Conservation (phyloP, 352 stramenopile species). For the Phytopythium oedochilum region DNA sequence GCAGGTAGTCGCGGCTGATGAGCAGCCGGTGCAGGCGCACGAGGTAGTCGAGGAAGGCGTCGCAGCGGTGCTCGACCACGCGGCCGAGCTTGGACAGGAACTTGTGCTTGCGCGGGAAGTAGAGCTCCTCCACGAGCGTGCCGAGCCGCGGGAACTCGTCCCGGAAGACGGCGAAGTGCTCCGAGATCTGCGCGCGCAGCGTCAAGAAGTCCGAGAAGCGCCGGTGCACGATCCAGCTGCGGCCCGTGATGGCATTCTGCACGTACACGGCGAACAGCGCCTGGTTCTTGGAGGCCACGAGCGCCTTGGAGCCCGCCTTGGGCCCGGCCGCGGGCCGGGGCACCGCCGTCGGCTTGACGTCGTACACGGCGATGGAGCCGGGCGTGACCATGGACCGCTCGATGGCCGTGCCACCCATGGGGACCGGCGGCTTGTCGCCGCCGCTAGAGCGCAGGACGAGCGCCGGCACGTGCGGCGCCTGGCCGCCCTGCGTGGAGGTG, state of each 20-base stretch:
- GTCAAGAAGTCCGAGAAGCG: conserved; percentile 61
- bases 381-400: conserved; percentile 61
- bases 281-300: conserved; percentile 13
- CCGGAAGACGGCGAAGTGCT: conserved; percentile 51
- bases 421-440: conserved; percentile 30
- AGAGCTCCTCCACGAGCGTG: conserved; percentile 39
- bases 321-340: conserved; percentile 16
- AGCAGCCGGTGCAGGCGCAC: conserved; percentile 56
- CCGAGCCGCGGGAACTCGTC: conserved; percentile 48
- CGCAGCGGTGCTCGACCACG: conserved; percentile 53
- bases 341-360: conserved; percentile 40
- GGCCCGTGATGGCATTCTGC: conserved; percentile 67
- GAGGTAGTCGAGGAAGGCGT: conserved; percentile 64
- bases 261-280: conserved; percentile 61
- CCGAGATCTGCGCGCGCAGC: conserved; percentile 40
- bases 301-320: conserved; percentile 13
- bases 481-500: neutral
- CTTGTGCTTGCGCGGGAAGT: conserved; percentile 69
- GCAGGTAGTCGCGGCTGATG: conserved; percentile 54
- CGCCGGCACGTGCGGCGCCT: conserved; percentile 25
- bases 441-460: conserved; percentile 34
- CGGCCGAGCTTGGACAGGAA: conserved; percentile 47
- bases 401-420: conserved; percentile 57
- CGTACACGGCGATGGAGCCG: conserved; percentile 54
- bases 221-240: conserved; percentile 68